Conservation (phyloP, 108 stramenopile species). For the Discostella pseudostelligera region DNA sequence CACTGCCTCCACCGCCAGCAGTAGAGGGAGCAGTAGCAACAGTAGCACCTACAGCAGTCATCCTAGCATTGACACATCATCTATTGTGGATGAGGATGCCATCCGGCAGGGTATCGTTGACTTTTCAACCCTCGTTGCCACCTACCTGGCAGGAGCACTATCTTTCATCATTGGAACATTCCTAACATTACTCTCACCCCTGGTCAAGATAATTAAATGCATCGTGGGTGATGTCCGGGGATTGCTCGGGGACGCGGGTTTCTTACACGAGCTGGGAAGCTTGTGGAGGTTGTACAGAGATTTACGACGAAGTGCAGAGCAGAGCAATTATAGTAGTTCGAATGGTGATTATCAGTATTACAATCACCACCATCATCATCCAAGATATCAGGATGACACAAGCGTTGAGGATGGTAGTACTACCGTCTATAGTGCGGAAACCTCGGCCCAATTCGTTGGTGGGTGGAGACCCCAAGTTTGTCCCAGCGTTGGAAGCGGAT, state of each 20-base stretch:
- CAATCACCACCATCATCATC: background rate
- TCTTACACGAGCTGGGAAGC: constrained; percentile 16
- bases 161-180: constrained; percentile 32
- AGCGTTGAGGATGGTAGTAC: constrained; percentile 3
- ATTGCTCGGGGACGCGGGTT: constrained; percentile 21
- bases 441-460: constrained; percentile 16
- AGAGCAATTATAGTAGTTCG: background rate
- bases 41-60: background rate
- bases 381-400: background rate
- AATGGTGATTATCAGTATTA: background rate
- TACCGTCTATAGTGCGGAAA: background rate
- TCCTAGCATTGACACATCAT: background rate
- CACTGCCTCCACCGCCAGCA: constrained; percentile 12
- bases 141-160: constrained; percentile 26
- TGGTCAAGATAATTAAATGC: constrained; percentile 17
- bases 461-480: constrained; percentile 28
- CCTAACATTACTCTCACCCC: constrained; percentile 26
- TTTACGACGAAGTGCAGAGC: background rate
- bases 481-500: constrained; percentile 1
- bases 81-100: constrained; percentile 20
- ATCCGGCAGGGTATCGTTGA: constrained; percentile 29
- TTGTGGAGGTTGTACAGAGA: constrained; percentile 13
- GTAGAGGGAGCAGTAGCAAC: background rate
- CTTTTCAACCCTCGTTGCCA: constrained; percentile 24
- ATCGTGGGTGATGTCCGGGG: constrained; percentile 32